phyloP scores from a whole-genome alignment of 331 rosid genomes.

The Arachis monticola region DNA sequence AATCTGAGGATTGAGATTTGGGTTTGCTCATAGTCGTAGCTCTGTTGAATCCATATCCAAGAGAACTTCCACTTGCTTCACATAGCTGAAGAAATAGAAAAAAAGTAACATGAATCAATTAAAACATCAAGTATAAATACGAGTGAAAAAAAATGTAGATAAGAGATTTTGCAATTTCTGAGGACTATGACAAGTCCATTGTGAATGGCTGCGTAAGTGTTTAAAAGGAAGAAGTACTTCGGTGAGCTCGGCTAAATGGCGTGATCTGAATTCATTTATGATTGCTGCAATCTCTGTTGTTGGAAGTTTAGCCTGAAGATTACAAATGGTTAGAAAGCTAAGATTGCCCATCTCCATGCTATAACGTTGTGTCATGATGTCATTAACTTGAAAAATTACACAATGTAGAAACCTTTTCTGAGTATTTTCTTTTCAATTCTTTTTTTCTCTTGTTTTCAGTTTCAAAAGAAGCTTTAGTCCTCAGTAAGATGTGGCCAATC shows the following conservation, averaged over 20 bases:
- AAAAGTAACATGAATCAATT: constrained; percentile 22
- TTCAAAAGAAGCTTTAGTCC: not conserved
- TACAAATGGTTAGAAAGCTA: constrained; percentile 19
- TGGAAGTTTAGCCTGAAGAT: constrained; percentile 89
- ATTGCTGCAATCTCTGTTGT: constrained; percentile 87
- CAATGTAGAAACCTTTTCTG: not conserved
- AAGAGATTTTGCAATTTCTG: constrained; percentile 21
- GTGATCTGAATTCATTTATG: constrained; percentile 89
- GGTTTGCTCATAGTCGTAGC: constrained; percentile 57
- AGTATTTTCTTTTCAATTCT: constrained; percentile 13
- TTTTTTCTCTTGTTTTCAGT: not conserved
- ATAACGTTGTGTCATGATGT: constrained; percentile 28
- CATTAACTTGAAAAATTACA: constrained; percentile 25
- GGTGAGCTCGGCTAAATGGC: constrained; percentile 86
- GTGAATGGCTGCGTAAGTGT: not conserved
- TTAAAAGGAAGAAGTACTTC: constrained; percentile 59
- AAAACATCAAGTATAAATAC: constrained; percentile 3
- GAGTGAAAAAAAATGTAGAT: not conserved
- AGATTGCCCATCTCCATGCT: constrained; percentile 8
- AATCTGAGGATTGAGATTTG: constrained; percentile 64
- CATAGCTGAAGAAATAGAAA: constrained; percentile 69
- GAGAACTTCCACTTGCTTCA: constrained; percentile 88
- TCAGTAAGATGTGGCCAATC: constrained; percentile 30
- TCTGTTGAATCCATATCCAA: constrained; percentile 84
- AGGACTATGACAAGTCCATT: not conserved